Evolutionary conservation across 2,329 filamentous ascomycete genomes (phyloP).

Genomic region (Pyricularia sp.): DNA sequence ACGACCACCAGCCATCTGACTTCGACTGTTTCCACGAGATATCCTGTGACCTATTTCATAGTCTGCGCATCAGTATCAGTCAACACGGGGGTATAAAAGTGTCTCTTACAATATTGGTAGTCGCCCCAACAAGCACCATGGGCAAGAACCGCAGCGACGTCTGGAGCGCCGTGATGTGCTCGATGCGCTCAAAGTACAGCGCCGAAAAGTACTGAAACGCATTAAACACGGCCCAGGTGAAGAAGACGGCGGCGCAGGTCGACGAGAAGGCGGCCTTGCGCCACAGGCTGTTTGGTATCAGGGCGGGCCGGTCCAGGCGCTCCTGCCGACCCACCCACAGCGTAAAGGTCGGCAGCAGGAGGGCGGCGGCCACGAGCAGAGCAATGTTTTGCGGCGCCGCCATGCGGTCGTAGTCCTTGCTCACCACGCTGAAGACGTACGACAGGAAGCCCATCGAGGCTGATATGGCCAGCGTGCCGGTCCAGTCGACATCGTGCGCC

Average conservation of each 20-base stretch:
- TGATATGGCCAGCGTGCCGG: constrained; percentile 35
- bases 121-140: constrained; percentile 14
- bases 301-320: constrained; percentile 33
- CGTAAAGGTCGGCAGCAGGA: constrained; percentile 38
- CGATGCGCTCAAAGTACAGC: constrained; percentile 40
- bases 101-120: constrained; percentile 6
- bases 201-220: constrained; percentile 37
- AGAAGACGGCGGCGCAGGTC: constrained; percentile 40
- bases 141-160: constrained; percentile 39
- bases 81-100: not conserved
- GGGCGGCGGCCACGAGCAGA: constrained; percentile 31
- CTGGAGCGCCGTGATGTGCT: constrained; percentile 32
- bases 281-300: constrained; percentile 55
- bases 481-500: constrained; percentile 40
- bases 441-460: constrained; percentile 36
- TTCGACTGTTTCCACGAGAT: constrained; percentile 26
- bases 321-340: constrained; percentile 45
- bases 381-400: constrained; percentile 28
- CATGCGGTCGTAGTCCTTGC: constrained; percentile 20
- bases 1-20: not conserved
- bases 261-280: constrained; percentile 42
- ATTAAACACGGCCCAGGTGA: constrained; percentile 36
- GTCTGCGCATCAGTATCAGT: not conserved
- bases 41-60: constrained; percentile 20
- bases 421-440: constrained; percentile 35